Conservation (phyloP, 305 asterid species). For the Fraxinus paxiana region DNA sequence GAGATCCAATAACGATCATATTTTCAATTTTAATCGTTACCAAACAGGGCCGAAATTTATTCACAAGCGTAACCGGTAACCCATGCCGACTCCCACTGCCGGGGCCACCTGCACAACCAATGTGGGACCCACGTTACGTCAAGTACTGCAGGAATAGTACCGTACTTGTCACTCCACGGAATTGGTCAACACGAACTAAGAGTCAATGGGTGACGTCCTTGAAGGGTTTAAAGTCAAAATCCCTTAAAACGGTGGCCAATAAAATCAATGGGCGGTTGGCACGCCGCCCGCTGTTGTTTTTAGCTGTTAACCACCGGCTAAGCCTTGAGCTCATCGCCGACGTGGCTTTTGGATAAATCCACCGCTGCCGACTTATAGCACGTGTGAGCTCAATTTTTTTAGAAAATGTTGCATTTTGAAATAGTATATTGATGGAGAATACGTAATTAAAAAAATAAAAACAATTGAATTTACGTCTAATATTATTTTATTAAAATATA, state of each 20-base stretch:
- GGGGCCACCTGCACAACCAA: background rate
- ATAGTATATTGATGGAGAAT: too few relatives aligned
- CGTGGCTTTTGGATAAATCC: constrained; percentile 15
- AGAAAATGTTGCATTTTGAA: too few relatives aligned
- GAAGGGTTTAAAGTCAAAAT: background rate
- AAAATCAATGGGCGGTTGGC: background rate
- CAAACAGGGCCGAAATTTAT: too few relatives aligned
- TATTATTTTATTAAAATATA: too few relatives aligned
- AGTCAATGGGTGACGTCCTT: constrained; percentile 25
- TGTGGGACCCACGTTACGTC: background rate
- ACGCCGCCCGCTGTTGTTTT: constrained; percentile 13
- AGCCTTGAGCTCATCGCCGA: constrained; percentile 15
- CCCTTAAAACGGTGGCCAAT: constrained; percentile 16
- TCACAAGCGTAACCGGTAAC: background rate
- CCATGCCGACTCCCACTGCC: background rate
- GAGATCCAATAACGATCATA: too few relatives aligned
- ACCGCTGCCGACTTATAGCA: background rate
- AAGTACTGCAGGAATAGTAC: background rate
- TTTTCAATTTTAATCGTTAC: too few relatives aligned
- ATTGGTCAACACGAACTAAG: background rate
- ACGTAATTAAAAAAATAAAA: too few relatives aligned
- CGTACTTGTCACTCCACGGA: constrained; percentile 22
- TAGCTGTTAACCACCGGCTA: background rate
- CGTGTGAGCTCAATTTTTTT: background rate
- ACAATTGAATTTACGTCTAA: too few relatives aligned